Percentiles rank a stretch among this genome's conserved stretches.
Conservation (phyloP, 2,329 filamentous ascomycete species). For the Talaromyces atroroseus region DNA sequence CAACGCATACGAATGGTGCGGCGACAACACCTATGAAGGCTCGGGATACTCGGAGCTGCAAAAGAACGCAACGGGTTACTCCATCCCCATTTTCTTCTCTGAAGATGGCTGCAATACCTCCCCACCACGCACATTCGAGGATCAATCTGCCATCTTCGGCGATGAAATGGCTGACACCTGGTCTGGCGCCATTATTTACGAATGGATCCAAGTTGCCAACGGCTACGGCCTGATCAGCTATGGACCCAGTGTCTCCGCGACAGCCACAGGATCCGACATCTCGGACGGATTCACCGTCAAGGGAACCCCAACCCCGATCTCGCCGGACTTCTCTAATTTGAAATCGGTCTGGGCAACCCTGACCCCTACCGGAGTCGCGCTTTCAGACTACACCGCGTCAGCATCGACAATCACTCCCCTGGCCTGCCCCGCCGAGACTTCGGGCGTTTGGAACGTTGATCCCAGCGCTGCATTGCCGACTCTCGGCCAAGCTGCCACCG, state of each 20-base stretch:
- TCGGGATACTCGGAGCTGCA: constrained; percentile 69
- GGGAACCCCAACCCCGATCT: constrained; percentile 67
- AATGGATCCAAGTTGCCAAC: constrained; percentile 83
- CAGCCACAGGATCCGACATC: constrained; percentile 50
- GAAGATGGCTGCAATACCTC: constrained; percentile 74
- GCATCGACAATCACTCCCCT: constrained; percentile 57
- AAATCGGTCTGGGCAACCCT: constrained; percentile 69
- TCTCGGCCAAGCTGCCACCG: constrained; percentile 47
- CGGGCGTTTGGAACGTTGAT: constrained; percentile 66
- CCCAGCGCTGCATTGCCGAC: constrained; percentile 65
- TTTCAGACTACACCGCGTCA: constrained; percentile 61
- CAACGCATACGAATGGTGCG: constrained; percentile 82
- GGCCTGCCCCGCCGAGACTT: constrained; percentile 64
- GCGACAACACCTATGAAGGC: constrained; percentile 48
- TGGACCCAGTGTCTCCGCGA: constrained; percentile 44
- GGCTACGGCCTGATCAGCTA: constrained; percentile 78
- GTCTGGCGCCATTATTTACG: constrained; percentile 79
- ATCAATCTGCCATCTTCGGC: constrained; percentile 74
- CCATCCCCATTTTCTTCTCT: constrained; percentile 83
- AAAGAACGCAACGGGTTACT: constrained; percentile 61
- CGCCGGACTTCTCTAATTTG: constrained; percentile 74
- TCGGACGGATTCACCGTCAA: constrained; percentile 63
- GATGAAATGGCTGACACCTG: constrained; percentile 62
- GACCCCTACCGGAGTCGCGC: constrained; percentile 62
- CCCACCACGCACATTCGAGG: constrained; percentile 40